phyloP scores from a whole-genome alignment of 345 rosid species.

The Excoecaria agallocha region DNA sequence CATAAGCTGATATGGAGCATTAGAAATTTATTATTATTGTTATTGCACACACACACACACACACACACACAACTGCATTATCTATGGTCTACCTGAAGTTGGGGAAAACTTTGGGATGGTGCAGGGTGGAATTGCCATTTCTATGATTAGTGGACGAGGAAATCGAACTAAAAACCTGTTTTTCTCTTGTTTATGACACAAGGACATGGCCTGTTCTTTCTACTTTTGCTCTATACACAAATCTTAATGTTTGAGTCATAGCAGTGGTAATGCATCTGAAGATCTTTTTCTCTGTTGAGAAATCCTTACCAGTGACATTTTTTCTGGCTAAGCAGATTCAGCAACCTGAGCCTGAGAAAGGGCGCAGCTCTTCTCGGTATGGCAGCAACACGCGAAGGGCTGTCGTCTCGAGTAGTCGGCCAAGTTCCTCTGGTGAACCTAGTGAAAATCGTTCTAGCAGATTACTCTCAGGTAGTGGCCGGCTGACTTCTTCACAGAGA shows the following conservation, averaged over 20 bases:
- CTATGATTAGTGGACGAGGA: background rate
- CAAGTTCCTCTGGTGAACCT: conserved; percentile 33
- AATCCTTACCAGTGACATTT: background rate
- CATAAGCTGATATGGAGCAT: no score
- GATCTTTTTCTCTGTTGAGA: background rate
- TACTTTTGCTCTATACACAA: background rate
- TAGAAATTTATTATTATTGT: no score
- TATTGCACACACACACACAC: no score
- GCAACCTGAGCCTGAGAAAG: conserved; percentile 64
- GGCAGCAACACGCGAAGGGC: conserved; percentile 33
- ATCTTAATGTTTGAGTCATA: background rate
- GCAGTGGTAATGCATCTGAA: background rate
- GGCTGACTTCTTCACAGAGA: conserved; percentile 27
- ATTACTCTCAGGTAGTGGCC: conserved; percentile 23
- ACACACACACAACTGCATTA: no score
- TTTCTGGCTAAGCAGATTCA: conserved; percentile 23
- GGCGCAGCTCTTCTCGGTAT: conserved; percentile 40
- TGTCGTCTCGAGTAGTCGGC: conserved; percentile 24
- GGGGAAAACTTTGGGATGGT: background rate
- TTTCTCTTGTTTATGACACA: background rate
- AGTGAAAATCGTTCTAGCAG: conserved; percentile 23
- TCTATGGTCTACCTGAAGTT: background rate
- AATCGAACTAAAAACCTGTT: background rate
- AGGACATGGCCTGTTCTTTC: background rate
- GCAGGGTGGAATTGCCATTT: background rate